Base-by-base conservation (phyloP, 2,329 filamentous ascomycete species). In the Periconia sp. region DNA sequence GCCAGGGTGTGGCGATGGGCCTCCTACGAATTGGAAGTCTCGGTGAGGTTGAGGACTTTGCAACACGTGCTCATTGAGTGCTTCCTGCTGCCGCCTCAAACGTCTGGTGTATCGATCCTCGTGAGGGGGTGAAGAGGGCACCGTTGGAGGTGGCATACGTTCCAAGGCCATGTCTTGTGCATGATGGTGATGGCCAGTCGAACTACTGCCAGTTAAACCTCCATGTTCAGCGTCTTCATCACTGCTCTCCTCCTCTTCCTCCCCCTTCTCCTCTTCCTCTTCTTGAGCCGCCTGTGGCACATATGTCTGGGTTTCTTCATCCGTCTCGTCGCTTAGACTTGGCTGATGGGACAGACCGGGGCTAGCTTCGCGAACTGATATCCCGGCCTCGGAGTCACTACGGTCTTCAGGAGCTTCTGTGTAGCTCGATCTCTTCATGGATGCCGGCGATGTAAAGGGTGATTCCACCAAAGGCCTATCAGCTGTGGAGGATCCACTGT, bases 41-140 rank as follows among this genome's bases (percentile, higher is more conserved):
- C 65, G 59, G 14, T 70, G 66, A 11, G 73, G 71, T 53, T 70
- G 69, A 35, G 73, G 73, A 20, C 61, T 69, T 44, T 74, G 68
- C 9, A 74, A 54, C 14, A 74, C 57, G 50, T 75, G 71, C 43
- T 67, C 63, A 30, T 64, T 60, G n/a, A 72, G 55, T 30, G 71
- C 65, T 43, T 64, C 63, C 48, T 73, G 69, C 51, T 71, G 71
- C 23, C 64, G 56, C 49, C 57, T 61, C 8, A 71, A 61, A 45
- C 69, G 67, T 42, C 59, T 56, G 30, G 58, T 59, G 41, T 70
- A 64, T 17, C 55, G 53, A 52, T 72, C 66, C 49, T 58, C 65
- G 18, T 60, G 59, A 17, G 63, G 55, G 27, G 64, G 19, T 33
- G 62, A 58, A 13, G 66, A 62, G 19, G 61, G 63, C 9, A 57